Conservation (phyloP, 169 alveolate species). For the Plasmodium fragile region DNA sequence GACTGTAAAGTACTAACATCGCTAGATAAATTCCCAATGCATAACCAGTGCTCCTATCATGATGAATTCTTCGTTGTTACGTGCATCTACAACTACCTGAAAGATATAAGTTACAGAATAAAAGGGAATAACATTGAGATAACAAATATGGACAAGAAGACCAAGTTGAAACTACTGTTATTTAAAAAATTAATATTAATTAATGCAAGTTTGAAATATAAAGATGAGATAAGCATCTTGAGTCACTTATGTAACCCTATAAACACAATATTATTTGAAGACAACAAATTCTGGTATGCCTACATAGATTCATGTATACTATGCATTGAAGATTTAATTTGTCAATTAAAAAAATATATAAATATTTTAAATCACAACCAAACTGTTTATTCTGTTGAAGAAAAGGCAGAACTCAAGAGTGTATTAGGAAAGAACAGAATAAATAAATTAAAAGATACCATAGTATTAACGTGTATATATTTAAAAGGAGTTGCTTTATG, state of each 20-base stretch:
- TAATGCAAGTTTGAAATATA: slow-evolving; percentile 69
- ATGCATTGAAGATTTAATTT: slow-evolving; percentile 65
- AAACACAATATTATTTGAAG: slow-evolving; percentile 69
- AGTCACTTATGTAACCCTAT: slow-evolving; percentile 73
- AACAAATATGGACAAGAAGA: slow-evolving; percentile 70
- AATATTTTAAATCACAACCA: slow-evolving; percentile 64
- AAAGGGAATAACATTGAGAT: slow-evolving; percentile 67
- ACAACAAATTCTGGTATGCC: slow-evolving; percentile 55
- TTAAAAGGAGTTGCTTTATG: slow-evolving; percentile 69
- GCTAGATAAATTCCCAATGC: slow-evolving; percentile 66
- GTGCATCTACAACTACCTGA: slow-evolving; percentile 60
- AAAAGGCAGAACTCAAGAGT: slow-evolving; percentile 58
- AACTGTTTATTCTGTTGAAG: slow-evolving; percentile 72
- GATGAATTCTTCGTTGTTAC: slow-evolving; percentile 73
- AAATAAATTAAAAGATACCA: slow-evolving; percentile 71
- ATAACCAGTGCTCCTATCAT: slow-evolving; percentile 61
- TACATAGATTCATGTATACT: slow-evolving; percentile 66
- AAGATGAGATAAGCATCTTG: slow-evolving; percentile 67
- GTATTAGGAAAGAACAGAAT: slow-evolving; percentile 39
- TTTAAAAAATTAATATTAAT: slow-evolving; percentile 61
- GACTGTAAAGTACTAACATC: slow-evolving; percentile 62
- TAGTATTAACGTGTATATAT: slow-evolving; percentile 58
- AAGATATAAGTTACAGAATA: slow-evolving; percentile 64
- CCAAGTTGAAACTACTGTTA: slow-evolving; percentile 55
- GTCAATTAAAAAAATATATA: slow-evolving; percentile 55